Conservation (phyloP, 2,329 filamentous ascomycete species). For the Didymella arachidicola region DNA sequence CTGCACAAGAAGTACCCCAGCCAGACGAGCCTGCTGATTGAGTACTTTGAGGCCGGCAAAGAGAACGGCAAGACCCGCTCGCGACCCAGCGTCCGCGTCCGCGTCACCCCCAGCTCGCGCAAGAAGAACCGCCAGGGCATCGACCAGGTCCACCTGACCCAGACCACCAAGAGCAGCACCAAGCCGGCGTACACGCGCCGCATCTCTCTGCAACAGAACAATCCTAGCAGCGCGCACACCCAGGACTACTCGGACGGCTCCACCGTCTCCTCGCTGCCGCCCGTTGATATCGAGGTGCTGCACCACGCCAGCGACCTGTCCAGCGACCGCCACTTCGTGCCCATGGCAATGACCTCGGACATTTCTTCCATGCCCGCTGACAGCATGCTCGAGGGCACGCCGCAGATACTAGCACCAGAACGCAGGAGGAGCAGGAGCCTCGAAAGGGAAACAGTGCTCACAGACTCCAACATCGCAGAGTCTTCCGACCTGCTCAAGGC, state of each 20-base stretch:
- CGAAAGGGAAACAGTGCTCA: constrained; percentile 50
- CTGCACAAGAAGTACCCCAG: constrained; percentile 66
- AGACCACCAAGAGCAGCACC: constrained; percentile 71
- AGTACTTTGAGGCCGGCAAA: constrained; percentile 90
- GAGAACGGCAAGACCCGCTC: constrained; percentile 66
- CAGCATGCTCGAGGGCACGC: constrained; percentile 68
- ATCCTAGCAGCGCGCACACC: constrained; percentile 34
- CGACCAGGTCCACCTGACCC: constrained; percentile 87
- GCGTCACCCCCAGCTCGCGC: constrained; percentile 74
- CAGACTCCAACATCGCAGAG: constrained; percentile 33
- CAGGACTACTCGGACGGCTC: constrained; percentile 78
- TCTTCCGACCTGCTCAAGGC: constrained; percentile 59
- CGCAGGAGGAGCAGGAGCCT: constrained; percentile 61
- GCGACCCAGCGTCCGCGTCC: constrained; percentile 81
- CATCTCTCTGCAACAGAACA: constrained; percentile 64
- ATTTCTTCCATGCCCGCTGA: constrained; percentile 84
- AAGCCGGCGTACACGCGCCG: constrained; percentile 74
- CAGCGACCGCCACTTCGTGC: constrained; percentile 69
- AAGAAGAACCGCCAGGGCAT: constrained; percentile 63
- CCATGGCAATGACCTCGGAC: constrained; percentile 75
- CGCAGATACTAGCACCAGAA: constrained; percentile 54
- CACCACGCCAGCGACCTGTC: constrained; percentile 73
- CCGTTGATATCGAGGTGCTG: constrained; percentile 89
- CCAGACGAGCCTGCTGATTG: constrained; percentile 90
- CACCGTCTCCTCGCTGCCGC: constrained; percentile 71